A percentile compares a stretch with the other conserved stretches of the same genome.
These are phyloP conservation scores for Collariella sp. DNA, from an alignment of 495 filamentous ascomycete genomes.

Conservation along the genomic window DNA sequence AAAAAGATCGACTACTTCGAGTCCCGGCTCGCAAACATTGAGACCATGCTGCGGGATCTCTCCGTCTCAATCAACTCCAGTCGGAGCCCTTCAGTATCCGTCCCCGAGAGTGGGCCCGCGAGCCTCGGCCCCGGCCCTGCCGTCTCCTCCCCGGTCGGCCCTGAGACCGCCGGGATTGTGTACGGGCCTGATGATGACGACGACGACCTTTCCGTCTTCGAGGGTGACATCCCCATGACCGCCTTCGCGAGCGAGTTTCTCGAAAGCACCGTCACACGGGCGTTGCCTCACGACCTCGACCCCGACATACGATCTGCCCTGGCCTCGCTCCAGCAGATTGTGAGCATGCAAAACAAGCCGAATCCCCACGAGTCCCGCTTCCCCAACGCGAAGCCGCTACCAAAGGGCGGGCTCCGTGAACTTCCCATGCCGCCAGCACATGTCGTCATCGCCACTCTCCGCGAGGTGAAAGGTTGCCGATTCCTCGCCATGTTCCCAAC, in stretches of 20 bases:
- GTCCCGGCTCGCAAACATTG: slow-evolving; percentile 52
- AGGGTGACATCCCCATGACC: slow-evolving; percentile 52
- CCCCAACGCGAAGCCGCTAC: slow-evolving; percentile 34
- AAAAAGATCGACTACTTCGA: slow-evolving; percentile 61
- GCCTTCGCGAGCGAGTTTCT: slow-evolving; percentile 56
- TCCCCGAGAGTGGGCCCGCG: background rate
- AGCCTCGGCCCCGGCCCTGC: background rate
- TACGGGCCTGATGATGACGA: slow-evolving; percentile 14
- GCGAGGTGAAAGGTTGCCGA: slow-evolving; percentile 36
- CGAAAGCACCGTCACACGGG: slow-evolving; percentile 49
- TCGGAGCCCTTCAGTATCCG: background rate
- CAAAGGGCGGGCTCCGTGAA: slow-evolving; percentile 37
- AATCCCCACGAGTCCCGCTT: slow-evolving; percentile 37
- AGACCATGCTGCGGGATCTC: slow-evolving; percentile 40
- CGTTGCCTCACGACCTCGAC: slow-evolving; percentile 36
- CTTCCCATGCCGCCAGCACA: slow-evolving; percentile 48
- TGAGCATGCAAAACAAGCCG: slow-evolving; percentile 39
- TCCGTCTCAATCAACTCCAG: slow-evolving; percentile 20
- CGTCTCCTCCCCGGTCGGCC: slow-evolving; percentile 1
- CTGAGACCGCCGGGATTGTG: slow-evolving; percentile 1
- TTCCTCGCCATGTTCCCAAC: background rate
- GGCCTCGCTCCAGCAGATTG: slow-evolving; percentile 49
- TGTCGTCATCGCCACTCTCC: slow-evolving; percentile 43
- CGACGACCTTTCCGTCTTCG: slow-evolving; percentile 43
- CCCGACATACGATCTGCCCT: slow-evolving; percentile 50